Percentiles rank a stretch among this genome's conserved stretches.
These are phyloP conservation scores for Petunia axillaris DNA, from an alignment of 257 asterid genomes.

Conservation along the genomic window DNA sequence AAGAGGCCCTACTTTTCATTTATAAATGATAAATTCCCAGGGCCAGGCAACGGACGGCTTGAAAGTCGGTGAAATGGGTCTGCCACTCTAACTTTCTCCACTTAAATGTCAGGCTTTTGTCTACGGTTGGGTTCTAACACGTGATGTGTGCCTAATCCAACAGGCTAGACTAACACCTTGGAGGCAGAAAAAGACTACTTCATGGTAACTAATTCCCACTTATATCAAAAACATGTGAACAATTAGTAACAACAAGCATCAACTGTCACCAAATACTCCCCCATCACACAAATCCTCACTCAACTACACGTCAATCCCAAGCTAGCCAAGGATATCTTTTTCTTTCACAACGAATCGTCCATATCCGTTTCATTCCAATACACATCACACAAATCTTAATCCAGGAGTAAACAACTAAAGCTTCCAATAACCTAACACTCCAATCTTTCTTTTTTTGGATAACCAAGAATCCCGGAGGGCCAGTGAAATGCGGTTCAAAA, in stretches of 20 bases:
- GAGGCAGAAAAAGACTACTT: background rate
- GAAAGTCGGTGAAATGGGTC: too few species aligned
- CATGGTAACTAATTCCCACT: background rate
- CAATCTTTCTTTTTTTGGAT: background rate
- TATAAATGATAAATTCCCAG: too few species aligned
- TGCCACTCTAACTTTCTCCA: too few species aligned
- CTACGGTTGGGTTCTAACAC: too few species aligned
- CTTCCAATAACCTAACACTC: background rate
- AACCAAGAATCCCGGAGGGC: too few species aligned
- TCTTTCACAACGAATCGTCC: background rate
- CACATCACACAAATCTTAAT: background rate
- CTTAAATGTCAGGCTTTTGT: too few species aligned
- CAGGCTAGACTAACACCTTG: too few species aligned
- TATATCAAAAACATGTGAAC: background rate
- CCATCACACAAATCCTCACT: conserved; percentile 8
- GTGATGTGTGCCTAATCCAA: too few species aligned
- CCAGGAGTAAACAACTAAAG: background rate
- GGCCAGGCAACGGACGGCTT: too few species aligned
- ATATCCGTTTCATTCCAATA: background rate
- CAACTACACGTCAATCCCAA: background rate
- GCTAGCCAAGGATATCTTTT: background rate
- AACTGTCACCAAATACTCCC: conserved; percentile 4
- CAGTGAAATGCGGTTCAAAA: too few species aligned
- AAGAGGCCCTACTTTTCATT: too few species aligned
- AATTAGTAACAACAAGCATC: conserved; percentile 2